Percentiles rank a stretch among this genome's conserved stretches.
These are phyloP conservation scores for Suaeda aralocaspica DNA, from an alignment of 148 eudicot species.

Conservation along the genomic window DNA sequence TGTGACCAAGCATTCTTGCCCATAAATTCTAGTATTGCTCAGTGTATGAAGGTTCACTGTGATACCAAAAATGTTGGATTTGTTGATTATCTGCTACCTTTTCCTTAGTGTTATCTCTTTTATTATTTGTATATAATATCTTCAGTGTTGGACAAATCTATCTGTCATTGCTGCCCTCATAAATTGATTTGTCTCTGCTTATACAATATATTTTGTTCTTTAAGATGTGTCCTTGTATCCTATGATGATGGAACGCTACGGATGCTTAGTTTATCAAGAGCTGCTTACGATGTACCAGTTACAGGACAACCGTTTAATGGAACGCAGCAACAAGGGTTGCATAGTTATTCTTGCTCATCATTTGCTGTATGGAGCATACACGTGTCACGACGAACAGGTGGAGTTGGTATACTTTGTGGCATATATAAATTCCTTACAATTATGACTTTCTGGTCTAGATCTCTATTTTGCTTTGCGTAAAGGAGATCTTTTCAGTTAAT, in stretches of 20 bases:
- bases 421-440: neutral
- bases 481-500: too few species aligned
- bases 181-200: neutral
- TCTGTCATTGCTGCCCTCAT: neutral
- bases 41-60: neutral
- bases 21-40: neutral
- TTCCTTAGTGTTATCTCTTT: neutral
- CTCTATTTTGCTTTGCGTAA: too few species aligned
- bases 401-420: conserved; percentile 5
- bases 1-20: too few species aligned
- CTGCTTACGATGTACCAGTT: conserved; percentile 61
- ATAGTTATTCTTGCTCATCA: conserved; percentile 55
- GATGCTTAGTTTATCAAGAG: conserved; percentile 56
- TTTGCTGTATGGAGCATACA: conserved; percentile 80
- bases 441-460: too few species aligned
- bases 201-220: conserved; percentile 20
- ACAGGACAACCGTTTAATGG: conserved; percentile 63
- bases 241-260: conserved; percentile 72
- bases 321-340: conserved; percentile 55
- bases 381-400: conserved; percentile 74
- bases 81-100: neutral
- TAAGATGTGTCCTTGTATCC: conserved; percentile 63
- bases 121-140: neutral
- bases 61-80: neutral
- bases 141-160: neutral